These are phyloP conservation scores for Salvia rosmarinus DNA, from an alignment of 257 asterid genomes.

Conservation along the genomic window DNA sequence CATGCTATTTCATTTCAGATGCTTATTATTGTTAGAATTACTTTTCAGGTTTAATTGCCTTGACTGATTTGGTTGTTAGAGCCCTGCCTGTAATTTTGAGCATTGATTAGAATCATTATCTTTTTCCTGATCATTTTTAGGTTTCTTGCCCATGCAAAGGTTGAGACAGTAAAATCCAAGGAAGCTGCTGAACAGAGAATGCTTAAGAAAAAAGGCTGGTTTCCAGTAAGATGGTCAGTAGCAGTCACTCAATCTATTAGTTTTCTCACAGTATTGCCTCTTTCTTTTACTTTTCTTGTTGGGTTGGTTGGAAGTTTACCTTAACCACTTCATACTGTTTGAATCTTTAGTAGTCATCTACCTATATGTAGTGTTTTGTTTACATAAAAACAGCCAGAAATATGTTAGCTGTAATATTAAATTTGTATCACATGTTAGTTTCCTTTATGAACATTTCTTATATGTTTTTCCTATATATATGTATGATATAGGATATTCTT, in stretches of 20 bases:
- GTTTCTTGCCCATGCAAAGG: constrained; percentile 97
- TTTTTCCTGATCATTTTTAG: constrained; percentile 50
- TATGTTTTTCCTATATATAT: constrained; percentile 23
- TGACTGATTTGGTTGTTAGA: constrained; percentile 31
- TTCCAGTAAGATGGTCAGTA: constrained; percentile 87
- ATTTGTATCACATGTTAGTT: neutral
- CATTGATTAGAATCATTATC: constrained; percentile 20
- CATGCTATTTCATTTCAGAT: constrained; percentile 27
- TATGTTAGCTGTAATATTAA: constrained; percentile 10
- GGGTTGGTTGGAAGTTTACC: constrained; percentile 4
- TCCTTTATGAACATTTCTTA: neutral
- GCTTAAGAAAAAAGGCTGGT: constrained; percentile 82
- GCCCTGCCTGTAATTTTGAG: neutral
- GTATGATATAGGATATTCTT: constrained; percentile 1
- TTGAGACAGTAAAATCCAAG: constrained; percentile 92
- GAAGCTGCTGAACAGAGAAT: constrained; percentile 89
- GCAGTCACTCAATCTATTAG: constrained; percentile 20
- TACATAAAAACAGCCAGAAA: constrained; percentile 22
- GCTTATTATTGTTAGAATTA: constrained; percentile 32
- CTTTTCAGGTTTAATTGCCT: constrained; percentile 11
- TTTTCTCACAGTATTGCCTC: constrained; percentile 15
- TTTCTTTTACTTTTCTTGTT: constrained; percentile 25
- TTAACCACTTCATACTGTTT: constrained; percentile 10
- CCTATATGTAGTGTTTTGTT: constrained; percentile 9
- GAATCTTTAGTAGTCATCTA: constrained; percentile 10